phyloP scores from a whole-genome alignment of 1,139 yeast genomes.

The Zygosaccharomyces pseudobailii region DNA sequence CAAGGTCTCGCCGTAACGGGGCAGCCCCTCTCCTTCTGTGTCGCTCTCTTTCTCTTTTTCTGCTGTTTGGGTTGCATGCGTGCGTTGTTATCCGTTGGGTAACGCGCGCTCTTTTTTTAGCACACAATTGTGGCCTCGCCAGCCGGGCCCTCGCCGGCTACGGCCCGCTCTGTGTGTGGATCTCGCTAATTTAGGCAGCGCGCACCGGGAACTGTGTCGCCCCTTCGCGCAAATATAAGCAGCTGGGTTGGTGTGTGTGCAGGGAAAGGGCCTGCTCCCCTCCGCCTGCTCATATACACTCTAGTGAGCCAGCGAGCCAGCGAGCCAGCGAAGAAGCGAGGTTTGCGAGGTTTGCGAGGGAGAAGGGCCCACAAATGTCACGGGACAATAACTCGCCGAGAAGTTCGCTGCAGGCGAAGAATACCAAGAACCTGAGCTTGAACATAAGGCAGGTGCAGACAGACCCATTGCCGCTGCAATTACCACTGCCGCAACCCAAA shows the following conservation, averaged over 20 bases:
- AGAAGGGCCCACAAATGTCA: neutral
- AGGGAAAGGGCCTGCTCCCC: neutral
- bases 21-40: neutral
- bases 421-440: constrained; percentile 29
- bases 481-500: constrained; percentile 3
- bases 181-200: constrained; percentile 5
- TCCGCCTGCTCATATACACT: neutral
- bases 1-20: constrained; percentile 1
- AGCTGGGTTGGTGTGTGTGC: constrained; percentile 1
- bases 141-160: neutral
- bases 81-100: neutral
- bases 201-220: neutral
- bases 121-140: neutral
- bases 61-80: neutral
- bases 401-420: constrained; percentile 25
- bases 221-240: constrained; percentile 5
- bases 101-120: neutral
- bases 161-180: constrained; percentile 1
- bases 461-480: neutral
- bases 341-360: neutral
- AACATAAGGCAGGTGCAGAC: constrained; percentile 12
- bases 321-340: neutral
- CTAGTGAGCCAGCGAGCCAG: neutral
- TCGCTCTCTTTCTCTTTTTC: too few species aligned
- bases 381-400: constrained; percentile 13